Conservation (phyloP, 768 basidiomycete genomes). For the Sarcomyxa edulis region DNA sequence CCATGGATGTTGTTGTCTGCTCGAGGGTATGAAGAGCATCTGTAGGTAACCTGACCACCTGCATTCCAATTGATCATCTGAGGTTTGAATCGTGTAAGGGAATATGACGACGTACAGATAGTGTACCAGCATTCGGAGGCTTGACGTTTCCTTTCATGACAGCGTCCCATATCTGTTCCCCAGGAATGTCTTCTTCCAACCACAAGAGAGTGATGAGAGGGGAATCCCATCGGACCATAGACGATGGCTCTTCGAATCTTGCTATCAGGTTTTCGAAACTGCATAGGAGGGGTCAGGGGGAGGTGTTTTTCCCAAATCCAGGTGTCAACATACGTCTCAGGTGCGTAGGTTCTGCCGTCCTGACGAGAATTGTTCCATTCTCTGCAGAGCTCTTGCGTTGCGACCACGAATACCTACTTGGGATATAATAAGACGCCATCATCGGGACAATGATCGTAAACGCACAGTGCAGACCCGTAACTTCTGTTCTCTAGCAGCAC, state of each 20-base stretch:
- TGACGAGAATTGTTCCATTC: constrained; percentile 64
- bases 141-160: constrained; percentile 76
- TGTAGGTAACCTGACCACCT: constrained; percentile 81
- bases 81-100: not conserved
- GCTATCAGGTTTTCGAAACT: constrained; percentile 85
- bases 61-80: constrained; percentile 4
- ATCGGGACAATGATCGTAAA: constrained; percentile 4
- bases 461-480: constrained; percentile 84
- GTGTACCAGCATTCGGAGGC: constrained; percentile 83
- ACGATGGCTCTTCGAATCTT: constrained; percentile 93
- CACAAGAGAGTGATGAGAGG: constrained; percentile 85
- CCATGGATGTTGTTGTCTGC: constrained; percentile 62
- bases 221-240: constrained; percentile 99
- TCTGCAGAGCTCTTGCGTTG: constrained; percentile 69
- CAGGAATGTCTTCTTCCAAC: constrained; percentile 62
- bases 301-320: not conserved
- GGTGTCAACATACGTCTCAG: constrained; percentile 60
- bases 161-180: constrained; percentile 73
- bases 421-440: constrained; percentile 5
- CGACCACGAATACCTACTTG: constrained; percentile 68
- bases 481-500: constrained; percentile 85
- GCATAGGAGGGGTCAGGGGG: not conserved
- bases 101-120: constrained; percentile 46
- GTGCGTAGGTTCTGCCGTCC: constrained; percentile 47
- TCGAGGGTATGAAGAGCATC: constrained; percentile 88